Base-by-base conservation (phyloP, 805 yeast genomes). In the Nakazawaea siamensis region DNA sequence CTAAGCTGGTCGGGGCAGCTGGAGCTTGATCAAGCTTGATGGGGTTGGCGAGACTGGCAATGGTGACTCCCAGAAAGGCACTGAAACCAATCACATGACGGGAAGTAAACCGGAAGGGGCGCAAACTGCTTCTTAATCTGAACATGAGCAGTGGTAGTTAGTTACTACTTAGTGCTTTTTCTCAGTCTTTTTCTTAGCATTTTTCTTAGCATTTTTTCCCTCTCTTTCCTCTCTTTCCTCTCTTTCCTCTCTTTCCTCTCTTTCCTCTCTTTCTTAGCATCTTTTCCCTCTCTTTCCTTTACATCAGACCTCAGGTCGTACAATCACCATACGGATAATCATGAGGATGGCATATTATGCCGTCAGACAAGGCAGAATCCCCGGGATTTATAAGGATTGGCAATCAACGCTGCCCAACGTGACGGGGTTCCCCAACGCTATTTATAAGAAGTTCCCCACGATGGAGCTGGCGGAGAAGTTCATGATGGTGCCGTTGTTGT, bases 321-420 rank as follows among this genome's bases (percentile, higher is more conserved):
- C n/a, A n/a, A n/a, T n/a, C n/a, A 21, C 11, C 24, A 24, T 13
- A 24, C n/a, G n/a, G 7, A 24, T 24, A 13, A 13, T 10, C 7
- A 24, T 9, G 13, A 24, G 14, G 13, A 24, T 12, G 14, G n/a
- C 27, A 13, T 69, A 44, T 42, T 77, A 76, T 43, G 83, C 80
- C 1, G 82, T 77, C 2, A 62, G 56, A 19, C 57, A 52, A 4
- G 85, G 86, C 1, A 57, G 74, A 14, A 38, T 40, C 2, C 47
- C 57, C 1, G 95, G 94, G 1, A 61, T 86, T 1, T 85, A 58
- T 53, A 44, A 37, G 7, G 52, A 54, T 14, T 86, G 95, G 95
- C 49, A 51, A 1, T 72, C 66, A 4, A 75, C 80, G 38, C 58
- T 66, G 35, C 43, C 44, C 0, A 70, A 73, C 29, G 81, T 76